Evolutionary conservation across 2,329 filamentous ascomycete genomes (phyloP).

Genomic region (Claviceps sp.): DNA sequence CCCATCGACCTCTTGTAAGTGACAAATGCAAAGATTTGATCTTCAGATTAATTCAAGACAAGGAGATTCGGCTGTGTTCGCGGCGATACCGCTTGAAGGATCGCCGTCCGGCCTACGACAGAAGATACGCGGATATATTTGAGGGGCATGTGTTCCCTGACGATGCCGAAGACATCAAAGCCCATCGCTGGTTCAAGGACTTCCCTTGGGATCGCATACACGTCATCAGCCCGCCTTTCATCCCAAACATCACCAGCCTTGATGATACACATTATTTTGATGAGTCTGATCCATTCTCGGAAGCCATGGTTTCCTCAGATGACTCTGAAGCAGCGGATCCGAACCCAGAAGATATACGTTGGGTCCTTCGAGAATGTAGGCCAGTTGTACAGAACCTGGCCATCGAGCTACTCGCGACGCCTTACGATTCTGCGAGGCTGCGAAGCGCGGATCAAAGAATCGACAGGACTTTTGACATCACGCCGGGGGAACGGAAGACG

Average conservation of each 20-base stretch:
- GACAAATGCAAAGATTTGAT: constrained; percentile 67
- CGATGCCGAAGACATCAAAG: constrained; percentile 81
- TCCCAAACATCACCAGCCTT: constrained; percentile 54
- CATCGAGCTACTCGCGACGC: constrained; percentile 29
- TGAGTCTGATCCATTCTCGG: constrained; percentile 59
- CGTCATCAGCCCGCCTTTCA: constrained; percentile 58
- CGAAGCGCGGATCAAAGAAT: constrained; percentile 36
- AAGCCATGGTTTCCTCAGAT: constrained; percentile 38
- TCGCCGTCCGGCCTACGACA: constrained; percentile 12
- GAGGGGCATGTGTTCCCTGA: constrained; percentile 62
- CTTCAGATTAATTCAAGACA: constrained; percentile 55
- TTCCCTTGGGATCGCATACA: constrained; percentile 70
- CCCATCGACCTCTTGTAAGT: constrained; percentile 50
- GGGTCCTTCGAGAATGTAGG: constrained; percentile 24
- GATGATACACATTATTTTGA: constrained; percentile 87
- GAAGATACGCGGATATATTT: constrained; percentile 12
- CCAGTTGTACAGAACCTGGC: constrained; percentile 29
- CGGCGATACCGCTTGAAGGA: constrained; percentile 61
- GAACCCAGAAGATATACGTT: constrained; percentile 18
- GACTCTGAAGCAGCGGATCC: constrained; percentile 17
- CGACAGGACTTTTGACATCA: constrained; percentile 23
- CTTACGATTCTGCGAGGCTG: constrained; percentile 35
- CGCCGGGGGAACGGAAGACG: constrained; percentile 23
- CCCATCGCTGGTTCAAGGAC: constrained; percentile 71
- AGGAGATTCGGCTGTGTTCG: constrained; percentile 63